These are phyloP conservation scores for Salix koriyanagi DNA, from an alignment of 345 rosid genomes.

Conservation along the genomic window DNA sequence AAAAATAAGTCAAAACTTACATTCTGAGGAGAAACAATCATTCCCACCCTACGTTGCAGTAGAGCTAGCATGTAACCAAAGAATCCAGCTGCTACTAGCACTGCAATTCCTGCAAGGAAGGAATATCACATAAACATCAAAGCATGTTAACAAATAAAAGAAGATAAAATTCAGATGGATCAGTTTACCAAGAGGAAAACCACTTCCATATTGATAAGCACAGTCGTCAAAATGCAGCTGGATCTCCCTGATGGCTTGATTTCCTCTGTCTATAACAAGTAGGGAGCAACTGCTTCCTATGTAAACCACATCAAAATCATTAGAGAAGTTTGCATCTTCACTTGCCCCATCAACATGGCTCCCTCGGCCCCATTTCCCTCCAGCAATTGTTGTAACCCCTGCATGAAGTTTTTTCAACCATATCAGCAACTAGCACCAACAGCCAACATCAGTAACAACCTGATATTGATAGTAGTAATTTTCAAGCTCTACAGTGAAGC, in stretches of 20 bases:
- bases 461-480: neutral
- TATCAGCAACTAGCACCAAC: conserved; percentile 9
- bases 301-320: conserved; percentile 93
- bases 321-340: conserved; percentile 93
- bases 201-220: conserved; percentile 93
- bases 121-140: conserved; percentile 14
- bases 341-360: conserved; percentile 96
- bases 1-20: conserved; percentile 36
- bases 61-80: conserved; percentile 95
- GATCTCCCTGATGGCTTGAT: conserved; percentile 87
- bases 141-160: neutral
- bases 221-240: conserved; percentile 98
- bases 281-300: conserved; percentile 96
- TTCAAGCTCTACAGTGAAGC: neutral
- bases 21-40: conserved; percentile 59
- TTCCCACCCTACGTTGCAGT: conserved; percentile 72
- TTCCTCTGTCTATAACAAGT: conserved; percentile 93
- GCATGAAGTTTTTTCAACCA: conserved; percentile 17
- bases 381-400: conserved; percentile 99
- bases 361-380: conserved; percentile 76
- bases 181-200: conserved; percentile 78
- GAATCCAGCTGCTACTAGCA: conserved; percentile 93
- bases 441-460: neutral
- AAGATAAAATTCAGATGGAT: neutral
- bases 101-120: conserved; percentile 67